These are phyloP conservation scores for Cryptococcus deneoformans DNA, from an alignment of 1,284 basidiomycete species.

Conservation along the genomic window DNA sequence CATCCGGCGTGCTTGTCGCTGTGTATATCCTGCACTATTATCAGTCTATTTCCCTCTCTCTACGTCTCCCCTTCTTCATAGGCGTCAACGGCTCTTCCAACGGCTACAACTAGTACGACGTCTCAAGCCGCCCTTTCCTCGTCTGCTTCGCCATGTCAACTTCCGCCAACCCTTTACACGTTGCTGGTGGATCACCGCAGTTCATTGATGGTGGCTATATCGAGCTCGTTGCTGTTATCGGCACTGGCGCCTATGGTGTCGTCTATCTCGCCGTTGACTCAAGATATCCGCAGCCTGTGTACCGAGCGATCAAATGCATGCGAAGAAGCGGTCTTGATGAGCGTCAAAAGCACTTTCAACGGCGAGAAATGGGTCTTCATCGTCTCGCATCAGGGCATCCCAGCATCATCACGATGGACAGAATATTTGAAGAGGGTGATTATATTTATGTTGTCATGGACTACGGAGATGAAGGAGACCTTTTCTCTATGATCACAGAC, in stretches of 20 bases:
- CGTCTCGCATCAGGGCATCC: slow-evolving; percentile 64
- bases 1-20: too few species aligned
- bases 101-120: not conserved
- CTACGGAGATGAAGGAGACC: slow-evolving; percentile 80
- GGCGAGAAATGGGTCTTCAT: slow-evolving; percentile 65
- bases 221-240: slow-evolving; percentile 85
- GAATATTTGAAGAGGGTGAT: slow-evolving; percentile 69
- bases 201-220: slow-evolving; percentile 74
- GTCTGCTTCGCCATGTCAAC: slow-evolving; percentile 2
- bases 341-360: slow-evolving; percentile 77
- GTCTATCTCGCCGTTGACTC: slow-evolving; percentile 83
- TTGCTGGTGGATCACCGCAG: slow-evolving; percentile 18
- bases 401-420: slow-evolving; percentile 87
- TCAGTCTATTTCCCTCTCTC: not conserved
- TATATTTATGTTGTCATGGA: slow-evolving; percentile 63
- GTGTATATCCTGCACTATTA: too few species aligned
- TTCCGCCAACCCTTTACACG: slow-evolving; percentile 18
- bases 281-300: slow-evolving; percentile 53
- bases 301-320: slow-evolving; percentile 88
- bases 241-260: slow-evolving; percentile 92
- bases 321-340: slow-evolving; percentile 57
- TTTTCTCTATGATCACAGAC: slow-evolving; percentile 71
- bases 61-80: not conserved
- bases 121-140: not conserved
- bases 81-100: not conserved